phyloP scores from a whole-genome alignment of 108 stramenopile species.

The Seminavis robusta region DNA sequence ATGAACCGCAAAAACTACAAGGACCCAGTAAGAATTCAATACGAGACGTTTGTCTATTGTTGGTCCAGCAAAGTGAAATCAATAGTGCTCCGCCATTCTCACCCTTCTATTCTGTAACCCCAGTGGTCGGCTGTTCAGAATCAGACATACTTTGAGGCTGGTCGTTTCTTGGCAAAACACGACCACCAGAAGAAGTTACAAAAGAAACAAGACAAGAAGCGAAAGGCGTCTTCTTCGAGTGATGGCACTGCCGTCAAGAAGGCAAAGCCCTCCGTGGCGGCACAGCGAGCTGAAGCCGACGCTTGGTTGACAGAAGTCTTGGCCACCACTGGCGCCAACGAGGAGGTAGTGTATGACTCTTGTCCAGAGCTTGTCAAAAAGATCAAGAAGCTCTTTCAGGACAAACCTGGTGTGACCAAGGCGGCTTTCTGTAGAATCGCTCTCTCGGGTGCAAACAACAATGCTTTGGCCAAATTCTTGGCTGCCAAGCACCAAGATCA shows the following conservation, averaged over 20 bases:
- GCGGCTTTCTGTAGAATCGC: constrained; percentile 1
- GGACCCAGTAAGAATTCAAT: constrained; percentile 11
- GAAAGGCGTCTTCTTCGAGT: constrained; percentile 4
- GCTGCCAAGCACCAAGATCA: constrained; percentile 35
- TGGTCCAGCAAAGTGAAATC: too few relatives aligned
- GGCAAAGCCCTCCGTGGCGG: constrained; percentile 7
- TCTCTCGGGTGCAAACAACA: constrained; percentile 19
- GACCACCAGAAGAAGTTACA: constrained; percentile 12
- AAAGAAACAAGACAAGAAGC: constrained; percentile 18
- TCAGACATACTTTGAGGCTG: constrained; percentile 36
- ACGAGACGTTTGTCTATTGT: neutral
- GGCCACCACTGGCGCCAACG: neutral
- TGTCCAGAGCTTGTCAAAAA: constrained; percentile 32
- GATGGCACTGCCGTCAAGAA: constrained; percentile 1
- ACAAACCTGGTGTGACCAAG: constrained; percentile 28
- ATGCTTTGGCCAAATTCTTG: constrained; percentile 24
- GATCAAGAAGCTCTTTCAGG: constrained; percentile 30
- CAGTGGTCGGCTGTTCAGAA: constrained; percentile 28
- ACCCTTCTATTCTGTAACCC: neutral
- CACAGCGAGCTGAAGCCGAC: neutral
- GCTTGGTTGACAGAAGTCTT: constrained; percentile 20
- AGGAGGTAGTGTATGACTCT: constrained; percentile 19
- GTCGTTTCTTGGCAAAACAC: constrained; percentile 18
- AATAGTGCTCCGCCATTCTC: too few relatives aligned
- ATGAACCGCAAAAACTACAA: constrained; percentile 42